These are phyloP conservation scores for Suillus tomentosus DNA, from an alignment of 768 basidiomycete genomes.

Conservation along the genomic window DNA sequence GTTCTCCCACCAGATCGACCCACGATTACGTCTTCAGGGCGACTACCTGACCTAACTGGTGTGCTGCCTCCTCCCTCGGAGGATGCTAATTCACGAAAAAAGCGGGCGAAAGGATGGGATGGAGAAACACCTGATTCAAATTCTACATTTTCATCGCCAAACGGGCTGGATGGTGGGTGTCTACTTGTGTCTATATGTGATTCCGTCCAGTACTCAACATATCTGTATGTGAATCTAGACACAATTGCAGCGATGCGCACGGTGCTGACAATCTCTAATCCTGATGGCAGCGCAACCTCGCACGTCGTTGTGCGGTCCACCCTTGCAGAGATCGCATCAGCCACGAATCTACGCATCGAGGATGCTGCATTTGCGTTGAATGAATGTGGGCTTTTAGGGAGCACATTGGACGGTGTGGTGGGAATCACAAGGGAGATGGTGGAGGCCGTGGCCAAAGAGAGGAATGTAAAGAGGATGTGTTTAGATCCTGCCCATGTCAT, in stretches of 20 bases:
- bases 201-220: not conserved
- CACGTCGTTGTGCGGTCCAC: conserved; percentile 71
- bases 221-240: conserved; percentile 1
- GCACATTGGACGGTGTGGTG: conserved; percentile 46
- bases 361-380: conserved; percentile 89
- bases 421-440: conserved; percentile 67
- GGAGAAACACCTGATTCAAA: conserved; percentile 57
- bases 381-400: conserved; percentile 75
- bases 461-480: conserved; percentile 72
- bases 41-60: conserved; percentile 42
- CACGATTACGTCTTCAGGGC: conserved; percentile 46
- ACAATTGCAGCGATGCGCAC: conserved; percentile 41
- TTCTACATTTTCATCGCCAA: conserved; percentile 35
- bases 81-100: conserved; percentile 38
- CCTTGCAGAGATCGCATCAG: conserved; percentile 74
- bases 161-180: conserved; percentile 43
- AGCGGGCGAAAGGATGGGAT: conserved; percentile 70
- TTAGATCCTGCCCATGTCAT: conserved; percentile 62
- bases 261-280: conserved; percentile 57
- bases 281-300: conserved; percentile 70
- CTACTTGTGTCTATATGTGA: not conserved
- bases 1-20: conserved; percentile 57
- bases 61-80: conserved; percentile 36
- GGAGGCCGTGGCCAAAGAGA: conserved; percentile 63
- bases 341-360: conserved; percentile 79